Conservation (phyloP, 805 yeast genomes). For the Diddensiella transvaalensis region DNA sequence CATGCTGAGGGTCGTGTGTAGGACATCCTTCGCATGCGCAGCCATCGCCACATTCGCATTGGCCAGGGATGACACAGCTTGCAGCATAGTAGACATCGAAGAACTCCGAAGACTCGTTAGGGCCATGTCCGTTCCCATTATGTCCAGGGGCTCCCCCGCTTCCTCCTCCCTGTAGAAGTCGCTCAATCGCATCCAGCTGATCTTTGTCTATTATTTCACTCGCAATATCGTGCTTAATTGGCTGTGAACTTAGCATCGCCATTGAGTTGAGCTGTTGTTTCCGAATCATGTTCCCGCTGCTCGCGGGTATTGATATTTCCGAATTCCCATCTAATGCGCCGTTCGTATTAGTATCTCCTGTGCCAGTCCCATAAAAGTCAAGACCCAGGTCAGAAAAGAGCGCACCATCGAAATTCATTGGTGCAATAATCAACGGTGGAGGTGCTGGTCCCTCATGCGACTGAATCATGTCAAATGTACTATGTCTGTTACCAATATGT, state of each 20-base stretch:
- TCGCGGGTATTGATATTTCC: background rate
- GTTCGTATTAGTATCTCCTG: background rate
- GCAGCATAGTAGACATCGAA: slow-evolving; percentile 32
- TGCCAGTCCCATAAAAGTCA: background rate
- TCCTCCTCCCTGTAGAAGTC: slow-evolving; percentile 1
- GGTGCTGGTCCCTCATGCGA: background rate
- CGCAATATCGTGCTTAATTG: background rate
- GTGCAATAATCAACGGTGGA: slow-evolving; percentile 33
- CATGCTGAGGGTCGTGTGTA: slow-evolving; percentile 23
- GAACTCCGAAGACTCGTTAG: slow-evolving; percentile 11
- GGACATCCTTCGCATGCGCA: slow-evolving; percentile 37
- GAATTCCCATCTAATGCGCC: background rate
- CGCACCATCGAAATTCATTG: slow-evolving; percentile 31
- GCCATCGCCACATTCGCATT: slow-evolving; percentile 36
- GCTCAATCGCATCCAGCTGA: slow-evolving; percentile 27
- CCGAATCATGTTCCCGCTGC: background rate
- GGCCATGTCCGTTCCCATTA: slow-evolving; percentile 2
- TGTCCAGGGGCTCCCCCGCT: background rate
- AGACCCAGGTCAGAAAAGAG: slow-evolving; percentile 15
- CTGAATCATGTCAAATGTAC: background rate
- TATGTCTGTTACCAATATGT: background rate
- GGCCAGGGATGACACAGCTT: slow-evolving; percentile 37
- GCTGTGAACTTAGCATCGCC: background rate
- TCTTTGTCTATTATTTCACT: slow-evolving; percentile 24
- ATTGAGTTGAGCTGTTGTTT: background rate